A percentile compares a stretch with the other conserved stretches of the same genome.
Conservation (phyloP, 768 basidiomycete species). For the Agrocybe pediades region DNA sequence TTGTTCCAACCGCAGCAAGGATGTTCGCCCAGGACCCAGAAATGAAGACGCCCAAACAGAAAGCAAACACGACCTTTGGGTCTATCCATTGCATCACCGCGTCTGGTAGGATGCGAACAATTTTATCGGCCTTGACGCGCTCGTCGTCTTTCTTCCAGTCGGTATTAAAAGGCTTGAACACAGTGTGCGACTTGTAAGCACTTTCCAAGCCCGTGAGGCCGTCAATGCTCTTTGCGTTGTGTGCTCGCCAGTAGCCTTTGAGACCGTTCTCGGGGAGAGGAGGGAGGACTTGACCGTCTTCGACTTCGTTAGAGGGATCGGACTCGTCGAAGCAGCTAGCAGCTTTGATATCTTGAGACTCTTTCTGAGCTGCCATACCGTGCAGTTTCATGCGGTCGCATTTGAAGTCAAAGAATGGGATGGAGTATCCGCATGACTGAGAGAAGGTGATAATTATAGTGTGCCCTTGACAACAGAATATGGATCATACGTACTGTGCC, state of each 20-base stretch:
- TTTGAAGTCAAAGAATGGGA: conserved; percentile 56
- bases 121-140: background rate
- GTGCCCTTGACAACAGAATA: background rate
- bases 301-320: background rate
- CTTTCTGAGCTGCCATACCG: conserved; percentile 34
- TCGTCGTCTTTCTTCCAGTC: conserved; percentile 20
- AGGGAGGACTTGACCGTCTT: background rate
- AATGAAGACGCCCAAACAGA: conserved; percentile 11
- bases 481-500: conserved; percentile 29
- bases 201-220: conserved; percentile 17
- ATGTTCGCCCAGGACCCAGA: conserved; percentile 14
- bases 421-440: conserved; percentile 62
- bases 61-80: conserved; percentile 7
- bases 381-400: conserved; percentile 50
- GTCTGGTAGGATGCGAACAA: background rate
- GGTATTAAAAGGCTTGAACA: conserved; percentile 12
- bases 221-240: conserved; percentile 20
- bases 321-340: conserved; percentile 9
- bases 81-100: conserved; percentile 7
- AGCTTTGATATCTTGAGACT: conserved; percentile 35
- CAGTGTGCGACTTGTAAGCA: conserved; percentile 13
- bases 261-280: conserved; percentile 39
- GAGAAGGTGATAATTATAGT: background rate
- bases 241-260: conserved; percentile 47
- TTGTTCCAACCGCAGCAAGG: background rate